Conservation (phyloP, 1,284 basidiomycete species). For the Leccinum colubrinum region DNA sequence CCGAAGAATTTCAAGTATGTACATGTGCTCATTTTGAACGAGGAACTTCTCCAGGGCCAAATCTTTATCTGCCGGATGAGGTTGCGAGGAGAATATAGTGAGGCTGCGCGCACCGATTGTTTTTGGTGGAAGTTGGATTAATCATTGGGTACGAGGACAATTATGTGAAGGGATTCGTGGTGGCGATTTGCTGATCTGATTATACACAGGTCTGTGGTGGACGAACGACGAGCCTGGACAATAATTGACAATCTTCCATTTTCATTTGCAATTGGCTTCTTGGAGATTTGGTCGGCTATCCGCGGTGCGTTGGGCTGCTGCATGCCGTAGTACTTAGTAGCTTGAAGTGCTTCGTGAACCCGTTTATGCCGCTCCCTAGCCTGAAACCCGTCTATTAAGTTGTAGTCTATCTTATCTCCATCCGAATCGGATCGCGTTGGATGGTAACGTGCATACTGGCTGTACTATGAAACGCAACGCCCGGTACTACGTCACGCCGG, state of each 20-base stretch:
- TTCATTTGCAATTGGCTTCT: conserved; percentile 12
- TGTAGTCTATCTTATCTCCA: conserved; percentile 9
- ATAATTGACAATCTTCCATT: conserved; percentile 12
- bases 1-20: background rate
- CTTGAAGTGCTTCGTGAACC: background rate
- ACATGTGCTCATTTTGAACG: conserved; percentile 3
- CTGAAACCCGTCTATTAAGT: conserved; percentile 15
- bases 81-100: conserved; percentile 1
- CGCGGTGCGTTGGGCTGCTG: conserved; percentile 20
- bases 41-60: conserved; percentile 9
- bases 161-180: conserved; percentile 1
- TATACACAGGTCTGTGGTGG: conserved; percentile 5
- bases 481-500: background rate
- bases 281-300: conserved; percentile 23
- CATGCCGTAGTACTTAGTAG: background rate
- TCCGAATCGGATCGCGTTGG: background rate
- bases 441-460: background rate
- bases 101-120: background rate
- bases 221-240: conserved; percentile 9
- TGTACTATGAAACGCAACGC: conserved; percentile 1
- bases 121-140: background rate
- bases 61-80: conserved; percentile 6
- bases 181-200: conserved; percentile 4
- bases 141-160: background rate
- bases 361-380: conserved; percentile 2